phyloP scores from a whole-genome alignment of 1,284 basidiomycete species.

The Ustilago bromivora region DNA sequence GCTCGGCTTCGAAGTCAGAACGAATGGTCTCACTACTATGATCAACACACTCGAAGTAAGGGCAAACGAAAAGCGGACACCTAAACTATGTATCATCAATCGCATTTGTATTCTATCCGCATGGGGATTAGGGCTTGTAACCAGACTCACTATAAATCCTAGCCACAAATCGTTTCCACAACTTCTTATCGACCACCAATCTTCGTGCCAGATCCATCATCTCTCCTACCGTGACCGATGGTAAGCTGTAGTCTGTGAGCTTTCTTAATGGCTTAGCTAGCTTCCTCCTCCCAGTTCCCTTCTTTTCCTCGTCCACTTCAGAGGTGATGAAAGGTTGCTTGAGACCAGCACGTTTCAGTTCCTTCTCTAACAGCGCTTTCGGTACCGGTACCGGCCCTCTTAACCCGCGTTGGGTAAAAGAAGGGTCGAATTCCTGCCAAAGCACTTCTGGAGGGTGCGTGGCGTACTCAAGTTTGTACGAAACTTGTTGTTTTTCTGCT shows the following conservation, averaged over 20 bases:
- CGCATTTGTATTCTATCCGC: slow-evolving; percentile 8
- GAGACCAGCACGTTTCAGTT: slow-evolving; percentile 71
- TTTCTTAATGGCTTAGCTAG: slow-evolving; percentile 71
- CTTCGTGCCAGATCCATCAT: slow-evolving; percentile 80
- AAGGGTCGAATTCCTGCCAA: slow-evolving; percentile 55
- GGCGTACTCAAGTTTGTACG: slow-evolving; percentile 64
- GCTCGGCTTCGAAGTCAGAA: slow-evolving; percentile 26
- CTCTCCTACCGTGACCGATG: slow-evolving; percentile 82
- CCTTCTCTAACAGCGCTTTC: slow-evolving; percentile 76
- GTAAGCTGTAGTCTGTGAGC: slow-evolving; percentile 78
- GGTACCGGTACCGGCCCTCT: slow-evolving; percentile 72
- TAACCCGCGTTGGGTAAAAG: not conserved
- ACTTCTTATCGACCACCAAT: slow-evolving; percentile 75
- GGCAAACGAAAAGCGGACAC: slow-evolving; percentile 29
- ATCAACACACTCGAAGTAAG: not conserved
- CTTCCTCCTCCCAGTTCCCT: slow-evolving; percentile 17
- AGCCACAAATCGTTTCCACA: slow-evolving; percentile 77
- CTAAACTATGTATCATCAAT: not conserved
- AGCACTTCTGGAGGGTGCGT: slow-evolving; percentile 60
- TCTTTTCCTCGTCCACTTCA: not conserved
- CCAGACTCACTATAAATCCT: slow-evolving; percentile 75
- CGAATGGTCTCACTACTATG: slow-evolving; percentile 18
- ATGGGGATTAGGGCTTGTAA: slow-evolving; percentile 5
- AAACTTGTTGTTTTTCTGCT: slow-evolving; percentile 37
- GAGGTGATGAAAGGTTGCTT: slow-evolving; percentile 50